A percentile compares a stretch with the other conserved stretches of the same genome.
phyloP scores from a whole-genome alignment of 2,329 filamentous ascomycete species.

The Trichoderma sp. region DNA sequence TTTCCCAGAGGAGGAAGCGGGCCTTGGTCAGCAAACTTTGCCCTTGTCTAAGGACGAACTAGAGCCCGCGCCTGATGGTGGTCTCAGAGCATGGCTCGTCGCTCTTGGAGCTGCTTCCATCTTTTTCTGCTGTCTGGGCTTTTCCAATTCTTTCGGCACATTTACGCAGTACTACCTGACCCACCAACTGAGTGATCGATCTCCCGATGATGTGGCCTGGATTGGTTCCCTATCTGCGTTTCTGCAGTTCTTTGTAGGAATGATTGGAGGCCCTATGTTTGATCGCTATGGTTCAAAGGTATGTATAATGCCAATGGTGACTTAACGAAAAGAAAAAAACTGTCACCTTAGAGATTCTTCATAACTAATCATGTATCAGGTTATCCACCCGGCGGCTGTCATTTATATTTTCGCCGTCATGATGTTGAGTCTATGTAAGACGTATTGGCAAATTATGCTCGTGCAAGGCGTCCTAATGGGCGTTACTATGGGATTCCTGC shows the following conservation, averaged over 20 bases:
- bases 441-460: conserved; percentile 56
- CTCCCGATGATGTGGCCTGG: conserved; percentile 43
- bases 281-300: conserved; percentile 45
- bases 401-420: conserved; percentile 43
- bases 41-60: neutral
- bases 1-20: neutral
- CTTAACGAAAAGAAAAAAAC: neutral
- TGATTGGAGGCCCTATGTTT: conserved; percentile 42
- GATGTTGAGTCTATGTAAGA: conserved; percentile 45
- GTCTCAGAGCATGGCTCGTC: conserved; percentile 44
- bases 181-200: conserved; percentile 36
- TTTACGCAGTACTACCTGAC: conserved; percentile 47
- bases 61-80: conserved; percentile 34
- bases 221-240: conserved; percentile 43
- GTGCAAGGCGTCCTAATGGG: conserved; percentile 50
- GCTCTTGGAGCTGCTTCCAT: conserved; percentile 38
- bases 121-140: conserved; percentile 45
- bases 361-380: conserved; percentile 23
- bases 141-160: conserved; percentile 47
- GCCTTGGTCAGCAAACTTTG: neutral
- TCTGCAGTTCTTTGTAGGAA: conserved; percentile 38
- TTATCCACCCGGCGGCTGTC: conserved; percentile 37
- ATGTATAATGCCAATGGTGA: neutral
- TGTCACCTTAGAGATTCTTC: no score
- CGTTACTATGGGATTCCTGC: conserved; percentile 42